Evolutionary conservation across 2,329 filamentous ascomycete genomes (phyloP), one percentile per base, ranked within the genome.

Genomic region (Fonsecaea nubica): DNA sequence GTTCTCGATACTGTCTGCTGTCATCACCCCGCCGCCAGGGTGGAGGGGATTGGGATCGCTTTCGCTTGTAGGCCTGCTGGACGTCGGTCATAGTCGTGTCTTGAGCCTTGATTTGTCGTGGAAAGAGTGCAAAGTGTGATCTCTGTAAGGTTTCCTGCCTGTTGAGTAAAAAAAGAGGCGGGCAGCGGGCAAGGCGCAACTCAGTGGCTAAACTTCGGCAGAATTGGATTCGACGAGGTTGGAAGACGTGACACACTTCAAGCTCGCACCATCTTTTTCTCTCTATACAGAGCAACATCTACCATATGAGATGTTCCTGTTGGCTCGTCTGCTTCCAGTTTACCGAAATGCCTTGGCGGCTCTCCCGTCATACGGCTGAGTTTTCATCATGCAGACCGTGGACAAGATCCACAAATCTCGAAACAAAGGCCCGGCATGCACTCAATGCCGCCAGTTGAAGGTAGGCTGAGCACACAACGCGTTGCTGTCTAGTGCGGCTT

Each of bases 1-100:
- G 67, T 25, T 66, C 65, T 35, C 69, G 67, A 53, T 68, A 65
- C 38, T 52, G 55, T 60, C 58, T 45, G 33, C 64, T 38, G 18
- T 30, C 55, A 30, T 62, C 40, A 21, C 62, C 75, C 64, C 76
- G 77, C 65, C 76, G 75, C 75, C 78, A 78, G 18, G 77, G 75
- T 15, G 75, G 75, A 48, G 80, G 80, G 9, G 80, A 82, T 25
- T 77, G 77, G 56, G 80, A 82, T 57, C 80, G 75, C 67, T 75
- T 76, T 69, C 80, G 74, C 71, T 81, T 80, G 52, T 42, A 13
- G 7, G 32, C 25, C 18, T 56, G 36, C 4, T 18, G 57, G n/a
- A 56, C 38, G 35, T 42, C 74, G 67, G 53, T 75, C 75, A 62
- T 77, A 63, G 56, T 75, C 73, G 61, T 78, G 77, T 18, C 6